A percentile compares a stretch with the other conserved stretches of the same genome.
Evolutionary conservation across 73 alveolate genomes (phyloP).

Genomic region (Uronychia setigera): DNA sequence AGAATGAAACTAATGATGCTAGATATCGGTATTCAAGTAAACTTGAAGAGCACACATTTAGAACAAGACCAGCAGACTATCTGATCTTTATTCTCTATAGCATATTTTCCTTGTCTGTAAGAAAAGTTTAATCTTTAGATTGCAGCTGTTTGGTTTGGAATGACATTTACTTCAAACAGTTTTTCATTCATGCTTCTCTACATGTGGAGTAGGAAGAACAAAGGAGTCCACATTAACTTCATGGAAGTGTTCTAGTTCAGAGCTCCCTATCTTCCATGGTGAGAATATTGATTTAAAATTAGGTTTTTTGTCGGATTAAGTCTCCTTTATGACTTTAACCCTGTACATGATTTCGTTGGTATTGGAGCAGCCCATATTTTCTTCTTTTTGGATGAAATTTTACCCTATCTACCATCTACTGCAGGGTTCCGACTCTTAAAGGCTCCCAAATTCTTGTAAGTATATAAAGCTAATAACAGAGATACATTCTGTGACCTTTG

Average conservation of each 20-base stretch:
- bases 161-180: conserved; percentile 32
- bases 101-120: not conserved
- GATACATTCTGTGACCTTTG: too few species aligned
- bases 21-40: conserved; percentile 26
- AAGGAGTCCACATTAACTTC: conserved; percentile 26
- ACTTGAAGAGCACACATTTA: conserved; percentile 40
- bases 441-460: conserved; percentile 29
- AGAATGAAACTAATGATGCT: too few species aligned
- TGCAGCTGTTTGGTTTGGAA: conserved; percentile 30
- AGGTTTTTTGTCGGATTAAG: conserved; percentile 20
- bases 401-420: conserved; percentile 39
- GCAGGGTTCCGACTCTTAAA: conserved; percentile 18
- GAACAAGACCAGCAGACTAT: conserved; percentile 53
- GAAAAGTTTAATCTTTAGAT: not conserved
- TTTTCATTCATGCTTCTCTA: conserved; percentile 41
- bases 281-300: not conserved
- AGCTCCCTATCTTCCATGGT: conserved; percentile 57
- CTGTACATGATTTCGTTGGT: conserved; percentile 39
- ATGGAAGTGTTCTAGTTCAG: conserved; percentile 42
- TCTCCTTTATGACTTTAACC: conserved; percentile 12
- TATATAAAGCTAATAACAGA: too few species aligned
- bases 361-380: conserved; percentile 39
- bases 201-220: conserved; percentile 55
- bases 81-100: conserved; percentile 33
- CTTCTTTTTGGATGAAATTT: conserved; percentile 45